phyloP scores from a whole-genome alignment of 192 early-diverging fungal species.

The Backusella tuberculispora region DNA sequence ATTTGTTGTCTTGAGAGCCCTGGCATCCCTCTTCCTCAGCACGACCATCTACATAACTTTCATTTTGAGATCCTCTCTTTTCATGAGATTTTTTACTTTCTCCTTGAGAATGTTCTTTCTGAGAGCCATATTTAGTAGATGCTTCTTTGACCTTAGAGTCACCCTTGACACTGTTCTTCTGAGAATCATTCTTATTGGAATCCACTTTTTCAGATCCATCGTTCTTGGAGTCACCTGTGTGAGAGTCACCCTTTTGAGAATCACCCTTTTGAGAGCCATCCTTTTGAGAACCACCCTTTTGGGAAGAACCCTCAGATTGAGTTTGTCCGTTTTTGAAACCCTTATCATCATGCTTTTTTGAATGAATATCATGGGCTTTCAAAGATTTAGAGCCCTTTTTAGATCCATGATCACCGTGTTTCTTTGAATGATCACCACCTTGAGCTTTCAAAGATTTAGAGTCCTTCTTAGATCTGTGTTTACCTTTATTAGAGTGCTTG shows the following conservation, averaged over 20 bases:
- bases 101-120: neutral
- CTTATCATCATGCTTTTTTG: too few species aligned
- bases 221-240: too few species aligned
- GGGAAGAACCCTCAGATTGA: too few species aligned
- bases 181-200: neutral
- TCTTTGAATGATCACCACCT: neutral
- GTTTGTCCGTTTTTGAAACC: too few species aligned
- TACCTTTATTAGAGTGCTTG: neutral
- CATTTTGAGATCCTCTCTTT: neutral
- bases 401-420: neutral
- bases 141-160: neutral
- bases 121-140: neutral
- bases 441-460: neutral
- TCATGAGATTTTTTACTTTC: neutral
- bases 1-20: neutral
- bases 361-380: too few species aligned
- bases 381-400: neutral
- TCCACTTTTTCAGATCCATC: neutral
- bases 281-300: too few species aligned
- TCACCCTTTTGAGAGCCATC: too few species aligned
- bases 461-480: neutral
- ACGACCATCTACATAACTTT: neutral
- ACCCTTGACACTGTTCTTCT: too few species aligned
- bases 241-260: too few species aligned
- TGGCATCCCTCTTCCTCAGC: neutral